Base-by-base conservation (phyloP, 2,329 filamentous ascomycete genomes). In the Colletotrichum navitas region DNA sequence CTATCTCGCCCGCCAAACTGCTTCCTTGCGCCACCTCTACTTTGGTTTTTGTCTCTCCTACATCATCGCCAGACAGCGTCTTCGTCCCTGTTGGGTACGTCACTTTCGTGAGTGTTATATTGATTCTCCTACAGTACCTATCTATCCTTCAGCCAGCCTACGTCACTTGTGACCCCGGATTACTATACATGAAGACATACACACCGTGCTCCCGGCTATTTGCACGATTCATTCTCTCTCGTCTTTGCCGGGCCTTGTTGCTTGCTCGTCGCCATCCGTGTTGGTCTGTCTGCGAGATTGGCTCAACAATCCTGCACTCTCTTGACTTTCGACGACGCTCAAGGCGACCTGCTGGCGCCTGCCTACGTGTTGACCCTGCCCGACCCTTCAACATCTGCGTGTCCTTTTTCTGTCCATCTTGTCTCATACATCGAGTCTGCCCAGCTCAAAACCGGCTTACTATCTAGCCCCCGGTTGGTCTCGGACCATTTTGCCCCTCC, bases 401-500 rank as follows among this genome's bases (percentile, higher is more conserved):
- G 24, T 55, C 24, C 45, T 32, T n/a, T 54, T 52, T 54, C 10
- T 14, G 45, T 65, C 41, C 52, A 43, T 51, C 29, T 39, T 39
- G 10, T 45, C 52, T 24, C 29, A 59, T 55, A 52, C 68, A 36
- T 68, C 65, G 16, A 52, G 36, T 56, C 32, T 47, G 32, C 26
- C 32, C 56, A 55, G 52, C 62, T 60, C 58, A 65, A 59, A 39
- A 65, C 64, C 68, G 59, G 56, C 51, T 47, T 34, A 52, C 34
- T 68, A 7, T 36, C 54, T 55, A 59, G 49, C 58, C 59, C 64
- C 58, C 51, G 64, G 68, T 68, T 65, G 65, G 65, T 54, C 65
- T 71, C 68, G 65, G 65, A 62, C 59, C 68, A 68, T 54, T 47
- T 45, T 51, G 65, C 68, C 68, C 68, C 65, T 71, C 65, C 65